A percentile compares a stretch with the other conserved stretches of the same genome.
Evolutionary conservation across 495 filamentous ascomycete genomes (phyloP).

Genomic region (Staphylotrichum longicolle): DNA sequence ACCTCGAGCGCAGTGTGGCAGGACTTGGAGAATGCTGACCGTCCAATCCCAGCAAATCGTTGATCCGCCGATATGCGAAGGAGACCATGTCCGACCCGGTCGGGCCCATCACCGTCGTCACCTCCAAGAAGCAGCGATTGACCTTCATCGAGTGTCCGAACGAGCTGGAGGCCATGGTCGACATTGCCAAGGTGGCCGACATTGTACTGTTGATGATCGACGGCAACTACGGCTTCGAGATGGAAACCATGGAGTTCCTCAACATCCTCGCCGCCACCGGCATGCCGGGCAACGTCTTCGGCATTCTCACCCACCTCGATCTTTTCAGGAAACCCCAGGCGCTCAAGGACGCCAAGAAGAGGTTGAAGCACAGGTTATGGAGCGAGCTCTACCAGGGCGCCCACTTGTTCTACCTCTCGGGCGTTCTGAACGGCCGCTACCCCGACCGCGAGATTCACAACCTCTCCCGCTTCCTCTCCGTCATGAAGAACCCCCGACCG

Average conservation of each 20-base stretch:
- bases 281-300: slow-evolving; percentile 98
- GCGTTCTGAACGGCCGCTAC: slow-evolving; percentile 93
- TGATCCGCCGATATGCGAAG: slow-evolving; percentile 92
- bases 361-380: slow-evolving; percentile 94
- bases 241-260: slow-evolving; percentile 99
- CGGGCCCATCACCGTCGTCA: slow-evolving; percentile 92
- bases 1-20: too few relatives aligned
- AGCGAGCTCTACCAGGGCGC: slow-evolving; percentile 94
- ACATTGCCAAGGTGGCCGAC: slow-evolving; percentile 92
- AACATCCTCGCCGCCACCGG: slow-evolving; percentile 85
- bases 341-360: slow-evolving; percentile 86
- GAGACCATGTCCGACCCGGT: slow-evolving; percentile 85
- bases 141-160: slow-evolving; percentile 97
- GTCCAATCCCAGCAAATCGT: slow-evolving; percentile 59
- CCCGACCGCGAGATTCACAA: slow-evolving; percentile 97
- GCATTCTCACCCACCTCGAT: slow-evolving; percentile 93
- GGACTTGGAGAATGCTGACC: not conserved
- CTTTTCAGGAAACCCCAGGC: slow-evolving; percentile 90
- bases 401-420: slow-evolving; percentile 93
- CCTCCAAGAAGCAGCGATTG: slow-evolving; percentile 84
- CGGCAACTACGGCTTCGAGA: slow-evolving; percentile 97
- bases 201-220: slow-evolving; percentile 97
- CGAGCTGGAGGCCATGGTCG: slow-evolving; percentile 91
- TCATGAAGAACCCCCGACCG: slow-evolving; percentile 98
- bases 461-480: slow-evolving; percentile 84